Conservation (phyloP, 2,329 filamentous ascomycete species). For the Davidsoniella eucalypti region DNA sequence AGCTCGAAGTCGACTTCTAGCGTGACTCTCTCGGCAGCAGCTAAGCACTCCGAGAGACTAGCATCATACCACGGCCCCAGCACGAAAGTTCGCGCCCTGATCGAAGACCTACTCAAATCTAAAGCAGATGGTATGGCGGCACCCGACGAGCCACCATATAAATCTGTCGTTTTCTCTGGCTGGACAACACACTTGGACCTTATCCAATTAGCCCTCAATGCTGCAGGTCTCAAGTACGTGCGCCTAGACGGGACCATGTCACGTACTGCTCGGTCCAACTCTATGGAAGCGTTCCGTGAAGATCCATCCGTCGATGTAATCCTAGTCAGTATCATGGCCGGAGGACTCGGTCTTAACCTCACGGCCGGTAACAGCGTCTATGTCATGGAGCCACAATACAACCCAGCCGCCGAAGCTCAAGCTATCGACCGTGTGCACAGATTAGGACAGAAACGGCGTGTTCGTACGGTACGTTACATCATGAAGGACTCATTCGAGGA, state of each 20-base stretch:
- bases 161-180: slow-evolving; percentile 88
- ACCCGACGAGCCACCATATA: slow-evolving; percentile 57
- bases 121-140: slow-evolving; percentile 44
- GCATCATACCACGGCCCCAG: slow-evolving; percentile 70
- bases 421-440: slow-evolving; percentile 87
- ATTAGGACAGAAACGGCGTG: slow-evolving; percentile 74
- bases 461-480: slow-evolving; percentile 75
- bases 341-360: slow-evolving; percentile 80
- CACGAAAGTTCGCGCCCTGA: slow-evolving; percentile 73
- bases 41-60: slow-evolving; percentile 10
- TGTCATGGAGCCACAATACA: slow-evolving; percentile 97
- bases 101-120: slow-evolving; percentile 55
- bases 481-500: slow-evolving; percentile 88
- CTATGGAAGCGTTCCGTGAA: slow-evolving; percentile 63
- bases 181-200: slow-evolving; percentile 93
- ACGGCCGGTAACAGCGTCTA: slow-evolving; percentile 77
- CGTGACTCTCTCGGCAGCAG: background rate
- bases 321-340: slow-evolving; percentile 81
- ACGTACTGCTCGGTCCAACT: slow-evolving; percentile 53
- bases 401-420: slow-evolving; percentile 86
- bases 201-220: slow-evolving; percentile 64
- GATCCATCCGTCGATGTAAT: slow-evolving; percentile 60
- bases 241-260: slow-evolving; percentile 88
- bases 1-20: slow-evolving; percentile 11
- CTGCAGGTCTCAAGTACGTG: slow-evolving; percentile 48